Percentiles rank a stretch among this genome's conserved stretches.
These are phyloP conservation scores for Jackrogersella minutella DNA, from an alignment of 495 filamentous ascomycete species.

Conservation along the genomic window DNA sequence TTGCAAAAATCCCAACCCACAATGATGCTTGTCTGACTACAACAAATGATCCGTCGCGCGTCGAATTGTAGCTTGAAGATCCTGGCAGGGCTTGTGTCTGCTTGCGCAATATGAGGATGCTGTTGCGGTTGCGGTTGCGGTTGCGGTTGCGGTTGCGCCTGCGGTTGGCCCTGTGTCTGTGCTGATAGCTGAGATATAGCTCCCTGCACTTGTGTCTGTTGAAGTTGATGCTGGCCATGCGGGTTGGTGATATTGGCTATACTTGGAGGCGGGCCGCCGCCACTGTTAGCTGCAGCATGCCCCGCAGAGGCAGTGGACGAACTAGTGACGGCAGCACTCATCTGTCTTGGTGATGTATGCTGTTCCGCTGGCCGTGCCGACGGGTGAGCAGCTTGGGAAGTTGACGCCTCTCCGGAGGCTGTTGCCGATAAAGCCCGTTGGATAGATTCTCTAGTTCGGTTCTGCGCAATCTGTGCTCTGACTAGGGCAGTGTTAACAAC, in stretches of 20 bases:
- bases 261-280: constrained; percentile 34
- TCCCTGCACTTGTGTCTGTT: constrained; percentile 35
- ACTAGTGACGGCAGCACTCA: constrained; percentile 1
- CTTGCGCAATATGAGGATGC: constrained; percentile 44
- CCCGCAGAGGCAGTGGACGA: constrained; percentile 8
- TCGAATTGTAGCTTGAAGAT: constrained; percentile 99
- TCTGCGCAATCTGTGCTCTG: constrained; percentile 55
- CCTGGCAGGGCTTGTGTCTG: constrained; percentile 64
- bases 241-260: constrained; percentile 1
- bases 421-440: constrained; percentile 42
- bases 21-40: constrained; percentile 87
- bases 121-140: constrained; percentile 17
- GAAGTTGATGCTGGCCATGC: constrained; percentile 21
- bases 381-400: constrained; percentile 14
- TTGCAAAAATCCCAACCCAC: constrained; percentile 98
- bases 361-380: constrained; percentile 18
- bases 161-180: constrained; percentile 3
- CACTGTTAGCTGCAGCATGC: constrained; percentile 14
- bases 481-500: constrained; percentile 52
- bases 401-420: constrained; percentile 10
- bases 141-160: constrained; percentile 12
- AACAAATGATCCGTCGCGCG: constrained; percentile 90
- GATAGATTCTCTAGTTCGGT: constrained; percentile 44
- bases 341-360: constrained; percentile 16
- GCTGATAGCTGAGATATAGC: constrained; percentile 16